These are phyloP conservation scores for Talaromyces sp. DNA, from an alignment of 2,329 filamentous ascomycete species.

Conservation along the genomic window DNA sequence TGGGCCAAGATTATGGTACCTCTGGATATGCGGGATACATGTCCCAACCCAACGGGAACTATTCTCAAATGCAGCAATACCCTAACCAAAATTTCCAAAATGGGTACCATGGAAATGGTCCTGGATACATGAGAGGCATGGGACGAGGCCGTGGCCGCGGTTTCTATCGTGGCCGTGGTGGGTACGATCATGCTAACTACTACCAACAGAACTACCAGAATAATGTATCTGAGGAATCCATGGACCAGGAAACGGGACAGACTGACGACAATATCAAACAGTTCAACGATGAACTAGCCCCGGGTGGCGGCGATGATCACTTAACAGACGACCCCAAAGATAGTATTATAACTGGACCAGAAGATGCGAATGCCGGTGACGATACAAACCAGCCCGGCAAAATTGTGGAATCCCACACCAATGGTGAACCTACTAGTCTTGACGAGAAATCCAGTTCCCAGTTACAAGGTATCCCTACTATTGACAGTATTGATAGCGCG, in stretches of 20 bases:
- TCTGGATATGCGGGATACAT: conserved; percentile 66
- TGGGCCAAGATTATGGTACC: conserved; percentile 78
- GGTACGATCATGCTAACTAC: conserved; percentile 35
- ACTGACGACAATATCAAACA: conserved; percentile 25
- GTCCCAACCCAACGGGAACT: conserved; percentile 73
- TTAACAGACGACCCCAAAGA: conserved; percentile 26
- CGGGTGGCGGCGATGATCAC: conserved; percentile 32
- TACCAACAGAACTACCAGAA: conserved; percentile 33
- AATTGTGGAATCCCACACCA: background rate
- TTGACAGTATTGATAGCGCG: conserved; percentile 31
- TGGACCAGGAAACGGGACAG: conserved; percentile 21
- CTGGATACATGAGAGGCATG: conserved; percentile 62
- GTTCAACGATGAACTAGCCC: conserved; percentile 33
- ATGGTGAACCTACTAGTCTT: background rate
- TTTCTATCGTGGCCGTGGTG: conserved; percentile 39
- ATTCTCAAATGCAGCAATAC: conserved; percentile 57
- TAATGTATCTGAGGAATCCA: conserved; percentile 30
- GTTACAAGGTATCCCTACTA: conserved; percentile 31
- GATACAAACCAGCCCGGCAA: conserved; percentile 1
- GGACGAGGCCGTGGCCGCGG: conserved; percentile 61
- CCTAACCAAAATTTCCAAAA: conserved; percentile 64
- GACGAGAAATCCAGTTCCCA: conserved; percentile 16
- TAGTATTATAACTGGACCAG: conserved; percentile 14
- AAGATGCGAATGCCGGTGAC: conserved; percentile 2
- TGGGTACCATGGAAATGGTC: conserved; percentile 73